These are phyloP conservation scores for Glebionis coronaria DNA, from an alignment of 129 eudicot genomes.

Conservation along the genomic window DNA sequence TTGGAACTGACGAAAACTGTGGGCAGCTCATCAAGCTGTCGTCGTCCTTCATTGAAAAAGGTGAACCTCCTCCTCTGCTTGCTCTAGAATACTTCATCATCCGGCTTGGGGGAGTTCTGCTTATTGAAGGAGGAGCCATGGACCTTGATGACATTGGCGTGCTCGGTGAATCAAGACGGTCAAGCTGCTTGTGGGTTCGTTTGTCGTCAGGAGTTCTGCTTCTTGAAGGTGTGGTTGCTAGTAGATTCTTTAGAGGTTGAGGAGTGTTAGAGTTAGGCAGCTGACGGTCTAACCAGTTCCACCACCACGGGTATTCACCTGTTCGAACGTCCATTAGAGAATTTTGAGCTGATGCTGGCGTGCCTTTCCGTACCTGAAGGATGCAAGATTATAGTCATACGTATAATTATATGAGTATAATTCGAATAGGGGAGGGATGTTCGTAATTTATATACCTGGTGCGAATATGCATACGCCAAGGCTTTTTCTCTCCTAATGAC, in stretches of 20 bases:
- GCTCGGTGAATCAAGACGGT: constrained; percentile 1
- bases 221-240: constrained; percentile 24
- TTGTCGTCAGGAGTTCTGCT: constrained; percentile 36
- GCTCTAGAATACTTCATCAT: constrained; percentile 35
- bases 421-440: background rate
- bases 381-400: background rate
- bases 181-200: constrained; percentile 32
- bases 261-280: constrained; percentile 25
- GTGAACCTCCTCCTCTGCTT: constrained; percentile 31
- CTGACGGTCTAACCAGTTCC: constrained; percentile 79
- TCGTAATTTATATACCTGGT: constrained; percentile 27
- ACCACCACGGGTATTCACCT: constrained; percentile 86
- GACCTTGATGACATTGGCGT: constrained; percentile 38
- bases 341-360: constrained; percentile 47
- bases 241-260: constrained; percentile 32
- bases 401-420: background rate
- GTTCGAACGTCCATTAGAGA: constrained; percentile 41
- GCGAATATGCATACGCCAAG: constrained; percentile 88
- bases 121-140: constrained; percentile 48
- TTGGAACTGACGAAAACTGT: constrained; percentile 76
- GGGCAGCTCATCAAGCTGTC: constrained; percentile 93
- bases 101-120: constrained; percentile 39
- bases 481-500: constrained; percentile 77
- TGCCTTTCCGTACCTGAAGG: constrained; percentile 56
- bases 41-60: constrained; percentile 51